A percentile compares a stretch with the other conserved stretches of the same genome.
Evolutionary conservation across 2,329 filamentous ascomycete genomes (phyloP).

Genomic region (Monosporascus sp.): DNA sequence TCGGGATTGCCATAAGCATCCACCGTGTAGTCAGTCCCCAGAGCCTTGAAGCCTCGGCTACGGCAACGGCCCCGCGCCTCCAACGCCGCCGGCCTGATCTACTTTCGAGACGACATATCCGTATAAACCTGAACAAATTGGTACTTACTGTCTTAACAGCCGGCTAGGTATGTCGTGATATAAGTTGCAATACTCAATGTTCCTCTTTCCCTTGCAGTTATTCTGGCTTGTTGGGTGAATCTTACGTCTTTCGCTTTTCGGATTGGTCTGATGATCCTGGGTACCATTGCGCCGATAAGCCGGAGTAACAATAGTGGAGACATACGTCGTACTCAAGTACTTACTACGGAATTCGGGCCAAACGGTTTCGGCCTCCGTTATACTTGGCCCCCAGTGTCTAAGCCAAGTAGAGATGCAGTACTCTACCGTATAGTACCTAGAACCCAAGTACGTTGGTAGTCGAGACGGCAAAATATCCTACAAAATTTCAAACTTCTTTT

Average conservation of each 20-base stretch:
- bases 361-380: too few species aligned
- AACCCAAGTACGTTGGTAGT: too few species aligned
- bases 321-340: neutral
- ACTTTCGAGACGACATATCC: too few species aligned
- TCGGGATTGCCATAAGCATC: neutral
- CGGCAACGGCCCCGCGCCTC: neutral
- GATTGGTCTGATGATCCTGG: neutral
- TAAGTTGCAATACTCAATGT: neutral
- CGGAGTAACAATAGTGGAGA: neutral
- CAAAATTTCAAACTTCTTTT: too few species aligned
- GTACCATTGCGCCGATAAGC: neutral
- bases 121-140: neutral
- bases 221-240: neutral
- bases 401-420: too few species aligned
- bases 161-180: neutral
- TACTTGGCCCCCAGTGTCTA: too few species aligned
- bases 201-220: neutral
- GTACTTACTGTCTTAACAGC: neutral
- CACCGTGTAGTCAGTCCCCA: neutral
- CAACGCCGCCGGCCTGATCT: neutral
- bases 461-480: too few species aligned
- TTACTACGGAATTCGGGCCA: too few species aligned
- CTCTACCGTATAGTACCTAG: too few species aligned
- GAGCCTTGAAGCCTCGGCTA: neutral
- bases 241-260: neutral